A percentile compares a stretch with the other conserved stretches of the same genome.
phyloP scores from a whole-genome alignment of 1,284 basidiomycete genomes.

The Ganoderma lucidum region DNA sequence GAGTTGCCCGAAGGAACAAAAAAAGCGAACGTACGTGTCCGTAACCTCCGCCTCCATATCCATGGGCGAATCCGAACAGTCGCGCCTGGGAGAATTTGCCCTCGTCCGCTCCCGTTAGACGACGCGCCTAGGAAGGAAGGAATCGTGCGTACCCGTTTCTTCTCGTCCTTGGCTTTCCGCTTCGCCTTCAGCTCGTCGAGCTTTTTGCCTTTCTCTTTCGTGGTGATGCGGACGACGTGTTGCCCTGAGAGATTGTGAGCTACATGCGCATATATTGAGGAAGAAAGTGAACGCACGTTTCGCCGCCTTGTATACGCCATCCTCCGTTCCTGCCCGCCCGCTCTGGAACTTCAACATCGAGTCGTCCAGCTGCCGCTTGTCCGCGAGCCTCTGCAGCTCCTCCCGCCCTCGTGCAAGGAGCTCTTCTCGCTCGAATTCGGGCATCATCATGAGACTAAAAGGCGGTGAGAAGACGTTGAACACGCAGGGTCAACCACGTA shows the following conservation, averaged over 20 bases:
- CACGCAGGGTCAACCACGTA: slow-evolving; percentile 58
- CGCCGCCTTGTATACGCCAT: slow-evolving; percentile 74
- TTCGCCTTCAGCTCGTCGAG: slow-evolving; percentile 86
- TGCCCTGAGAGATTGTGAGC: slow-evolving; percentile 55
- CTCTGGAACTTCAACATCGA: slow-evolving; percentile 74
- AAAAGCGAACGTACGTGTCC: background rate
- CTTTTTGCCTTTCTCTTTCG: slow-evolving; percentile 84
- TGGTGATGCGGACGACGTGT: slow-evolving; percentile 80
- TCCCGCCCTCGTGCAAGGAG: slow-evolving; percentile 84
- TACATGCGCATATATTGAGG: background rate
- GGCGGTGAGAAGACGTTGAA: slow-evolving; percentile 16
- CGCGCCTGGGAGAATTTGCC: slow-evolving; percentile 65
- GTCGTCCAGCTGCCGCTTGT: slow-evolving; percentile 77
- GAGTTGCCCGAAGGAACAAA: background rate
- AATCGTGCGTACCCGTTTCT: slow-evolving; percentile 62
- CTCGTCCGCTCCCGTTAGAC: slow-evolving; percentile 44
- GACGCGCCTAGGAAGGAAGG: slow-evolving; percentile 2
- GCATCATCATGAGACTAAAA: slow-evolving; percentile 78
- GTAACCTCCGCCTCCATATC: slow-evolving; percentile 71
- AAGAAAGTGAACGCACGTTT: slow-evolving; percentile 60
- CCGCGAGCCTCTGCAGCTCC: slow-evolving; percentile 80
- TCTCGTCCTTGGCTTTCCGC: slow-evolving; percentile 83
- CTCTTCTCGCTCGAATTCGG: slow-evolving; percentile 90
- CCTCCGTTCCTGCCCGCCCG: slow-evolving; percentile 53
- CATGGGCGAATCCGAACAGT: slow-evolving; percentile 76